These are phyloP conservation scores for Lachnellula suecica DNA, from an alignment of 2,329 filamentous ascomycete species.

Conservation along the genomic window DNA sequence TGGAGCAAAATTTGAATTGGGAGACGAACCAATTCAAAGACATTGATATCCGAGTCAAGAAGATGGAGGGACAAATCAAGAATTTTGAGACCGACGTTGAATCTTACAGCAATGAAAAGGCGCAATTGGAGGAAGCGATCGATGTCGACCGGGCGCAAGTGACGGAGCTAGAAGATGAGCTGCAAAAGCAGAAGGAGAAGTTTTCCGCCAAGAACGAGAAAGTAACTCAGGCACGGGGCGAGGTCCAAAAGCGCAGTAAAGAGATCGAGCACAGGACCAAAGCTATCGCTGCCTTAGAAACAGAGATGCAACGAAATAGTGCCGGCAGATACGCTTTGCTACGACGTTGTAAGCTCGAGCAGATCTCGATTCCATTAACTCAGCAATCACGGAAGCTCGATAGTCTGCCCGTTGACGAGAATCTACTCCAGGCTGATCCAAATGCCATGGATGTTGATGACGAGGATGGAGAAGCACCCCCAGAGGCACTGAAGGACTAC, in stretches of 20 bases:
- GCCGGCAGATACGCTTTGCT: constrained; percentile 81
- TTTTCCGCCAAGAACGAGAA: constrained; percentile 70
- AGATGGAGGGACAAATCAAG: constrained; percentile 64
- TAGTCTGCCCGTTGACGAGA: constrained; percentile 83
- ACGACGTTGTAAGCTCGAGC: constrained; percentile 88
- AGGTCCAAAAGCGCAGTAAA: constrained; percentile 81
- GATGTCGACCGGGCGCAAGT: constrained; percentile 74
- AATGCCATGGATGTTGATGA: constrained; percentile 94
- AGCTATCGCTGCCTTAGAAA: constrained; percentile 76
- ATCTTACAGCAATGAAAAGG: constrained; percentile 69
- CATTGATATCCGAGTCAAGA: constrained; percentile 67
- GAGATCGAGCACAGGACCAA: constrained; percentile 76
- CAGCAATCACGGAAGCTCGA: constrained; percentile 72
- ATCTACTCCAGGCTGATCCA: constrained; percentile 71
- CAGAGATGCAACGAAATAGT: constrained; percentile 81
- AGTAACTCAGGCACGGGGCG: constrained; percentile 74
- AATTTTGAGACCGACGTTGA: constrained; percentile 69
- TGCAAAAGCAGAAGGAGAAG: constrained; percentile 67
- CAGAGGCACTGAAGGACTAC: constrained; percentile 77
- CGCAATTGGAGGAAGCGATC: constrained; percentile 70
- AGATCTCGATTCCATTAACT: constrained; percentile 80
- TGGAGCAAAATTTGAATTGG: constrained; percentile 63
- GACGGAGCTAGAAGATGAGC: constrained; percentile 69
- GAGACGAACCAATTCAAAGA: constrained; percentile 52
- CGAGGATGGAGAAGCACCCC: constrained; percentile 69